Percentiles rank a stretch among this genome's conserved stretches.
These are phyloP conservation scores for Orbilia javanica DNA, from an alignment of 2,329 filamentous ascomycete species.

Conservation along the genomic window DNA sequence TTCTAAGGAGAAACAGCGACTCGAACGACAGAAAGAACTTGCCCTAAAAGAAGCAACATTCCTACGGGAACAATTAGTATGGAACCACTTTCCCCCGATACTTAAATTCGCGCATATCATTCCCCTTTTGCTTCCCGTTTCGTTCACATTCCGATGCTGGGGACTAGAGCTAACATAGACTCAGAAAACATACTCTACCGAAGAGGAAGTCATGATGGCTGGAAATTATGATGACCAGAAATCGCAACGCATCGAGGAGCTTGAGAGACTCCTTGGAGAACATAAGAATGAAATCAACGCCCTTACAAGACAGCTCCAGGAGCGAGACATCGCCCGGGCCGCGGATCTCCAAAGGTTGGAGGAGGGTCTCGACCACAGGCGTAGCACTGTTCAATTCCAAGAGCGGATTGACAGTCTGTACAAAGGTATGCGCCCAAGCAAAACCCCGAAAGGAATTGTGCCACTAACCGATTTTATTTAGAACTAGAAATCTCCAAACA, in stretches of 20 bases:
- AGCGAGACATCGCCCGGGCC: constrained; percentile 68
- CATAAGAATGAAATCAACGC: constrained; percentile 84
- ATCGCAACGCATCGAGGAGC: constrained; percentile 78
- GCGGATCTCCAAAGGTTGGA: constrained; percentile 64
- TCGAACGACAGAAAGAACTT: constrained; percentile 87
- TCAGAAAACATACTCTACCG: constrained; percentile 74
- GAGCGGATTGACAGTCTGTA: constrained; percentile 90
- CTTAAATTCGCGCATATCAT: constrained; percentile 70
- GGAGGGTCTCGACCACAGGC: constrained; percentile 73
- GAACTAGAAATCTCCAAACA: constrained; percentile 77
- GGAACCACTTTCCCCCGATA: neutral
- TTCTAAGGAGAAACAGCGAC: constrained; percentile 78
- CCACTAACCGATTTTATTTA: constrained; percentile 67
- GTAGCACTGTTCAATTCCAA: constrained; percentile 83
- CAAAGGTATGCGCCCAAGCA: constrained; percentile 67
- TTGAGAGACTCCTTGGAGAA: constrained; percentile 87
- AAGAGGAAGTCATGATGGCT: constrained; percentile 87
- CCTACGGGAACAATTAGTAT: constrained; percentile 81
- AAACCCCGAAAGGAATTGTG: neutral
- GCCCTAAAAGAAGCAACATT: constrained; percentile 95
- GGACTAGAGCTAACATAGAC: neutral
- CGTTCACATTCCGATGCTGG: neutral
- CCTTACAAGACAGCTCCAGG: constrained; percentile 79
- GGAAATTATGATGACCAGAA: constrained; percentile 83
- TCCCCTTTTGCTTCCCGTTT: neutral